phyloP scores from a whole-genome alignment of 345 rosid genomes.

The Garcia nutans region DNA sequence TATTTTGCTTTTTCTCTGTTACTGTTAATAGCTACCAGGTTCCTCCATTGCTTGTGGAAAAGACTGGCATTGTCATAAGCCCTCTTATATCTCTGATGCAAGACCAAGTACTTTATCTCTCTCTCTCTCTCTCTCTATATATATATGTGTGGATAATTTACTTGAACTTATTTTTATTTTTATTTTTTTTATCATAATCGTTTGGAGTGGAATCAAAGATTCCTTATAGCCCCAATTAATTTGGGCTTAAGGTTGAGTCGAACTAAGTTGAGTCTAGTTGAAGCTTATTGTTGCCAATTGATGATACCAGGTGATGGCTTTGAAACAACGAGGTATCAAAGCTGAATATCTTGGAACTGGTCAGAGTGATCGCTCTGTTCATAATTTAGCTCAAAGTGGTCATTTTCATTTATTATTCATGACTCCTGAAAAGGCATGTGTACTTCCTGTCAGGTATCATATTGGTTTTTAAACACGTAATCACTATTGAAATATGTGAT shows the following conservation, averaged over 20 bases:
- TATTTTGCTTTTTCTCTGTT: neutral
- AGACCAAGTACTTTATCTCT: slow-evolving; percentile 37
- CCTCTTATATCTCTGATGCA: slow-evolving; percentile 54
- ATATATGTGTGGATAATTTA: neutral
- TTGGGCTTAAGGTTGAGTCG: no score
- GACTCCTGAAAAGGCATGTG: slow-evolving; percentile 51
- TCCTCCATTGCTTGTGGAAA: slow-evolving; percentile 40
- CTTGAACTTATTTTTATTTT: neutral
- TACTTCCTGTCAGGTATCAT: slow-evolving; percentile 36
- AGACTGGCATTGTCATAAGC: slow-evolving; percentile 45
- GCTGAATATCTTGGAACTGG: slow-evolving; percentile 49
- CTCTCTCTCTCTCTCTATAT: neutral
- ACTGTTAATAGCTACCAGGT: slow-evolving; percentile 36
- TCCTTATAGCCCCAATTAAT: no score
- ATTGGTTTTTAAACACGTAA: neutral
- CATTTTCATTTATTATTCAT: slow-evolving; percentile 39
- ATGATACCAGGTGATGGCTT: slow-evolving; percentile 39
- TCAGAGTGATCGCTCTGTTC: slow-evolving; percentile 41
- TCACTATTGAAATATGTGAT: neutral
- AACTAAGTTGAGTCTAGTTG: neutral
- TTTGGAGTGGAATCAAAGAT: no score
- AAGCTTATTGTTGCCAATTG: neutral
- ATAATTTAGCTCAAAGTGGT: slow-evolving; percentile 39
- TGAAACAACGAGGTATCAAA: slow-evolving; percentile 43
- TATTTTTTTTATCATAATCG: neutral